Evolutionary conservation across 352 stramenopile species (phyloP).

Genomic region (Globisporangium sylvaticum): DNA sequence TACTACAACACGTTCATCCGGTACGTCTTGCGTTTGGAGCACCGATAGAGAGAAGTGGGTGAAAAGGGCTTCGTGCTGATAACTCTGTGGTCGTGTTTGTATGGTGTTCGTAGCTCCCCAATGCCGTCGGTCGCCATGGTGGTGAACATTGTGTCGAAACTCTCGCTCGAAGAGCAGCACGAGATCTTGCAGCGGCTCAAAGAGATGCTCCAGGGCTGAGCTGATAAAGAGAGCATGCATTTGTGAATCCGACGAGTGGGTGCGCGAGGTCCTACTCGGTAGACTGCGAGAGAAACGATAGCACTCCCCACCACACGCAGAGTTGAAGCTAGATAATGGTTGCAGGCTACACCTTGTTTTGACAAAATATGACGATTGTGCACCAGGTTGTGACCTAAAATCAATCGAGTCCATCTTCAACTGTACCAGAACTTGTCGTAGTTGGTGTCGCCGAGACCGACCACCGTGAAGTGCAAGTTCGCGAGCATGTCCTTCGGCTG

Average conservation of each 20-base stretch:
- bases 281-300: not conserved
- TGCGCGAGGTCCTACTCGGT: not conserved
- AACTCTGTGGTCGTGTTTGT: not conserved
- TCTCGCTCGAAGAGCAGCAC: constrained; percentile 63
- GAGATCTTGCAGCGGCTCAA: constrained; percentile 67
- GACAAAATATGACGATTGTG: not conserved
- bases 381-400: not conserved
- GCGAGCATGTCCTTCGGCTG: no score
- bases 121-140: constrained; percentile 64
- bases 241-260: not conserved
- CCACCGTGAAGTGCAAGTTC: no score
- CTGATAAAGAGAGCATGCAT: not conserved
- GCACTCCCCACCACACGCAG: not conserved
- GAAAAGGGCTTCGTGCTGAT: not conserved
- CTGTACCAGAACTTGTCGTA: not conserved
- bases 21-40: constrained; percentile 24
- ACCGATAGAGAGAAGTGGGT: not conserved
- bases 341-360: not conserved
- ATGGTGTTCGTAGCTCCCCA: constrained; percentile 33
- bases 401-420: not conserved
- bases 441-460: no score
- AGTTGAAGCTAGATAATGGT: not conserved
- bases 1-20: constrained; percentile 98
- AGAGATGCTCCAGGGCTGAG: constrained; percentile 43
- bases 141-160: constrained; percentile 64